These are phyloP conservation scores for Fusarium cyanostomum DNA, from an alignment of 2,329 filamentous ascomycete genomes.

Conservation along the genomic window DNA sequence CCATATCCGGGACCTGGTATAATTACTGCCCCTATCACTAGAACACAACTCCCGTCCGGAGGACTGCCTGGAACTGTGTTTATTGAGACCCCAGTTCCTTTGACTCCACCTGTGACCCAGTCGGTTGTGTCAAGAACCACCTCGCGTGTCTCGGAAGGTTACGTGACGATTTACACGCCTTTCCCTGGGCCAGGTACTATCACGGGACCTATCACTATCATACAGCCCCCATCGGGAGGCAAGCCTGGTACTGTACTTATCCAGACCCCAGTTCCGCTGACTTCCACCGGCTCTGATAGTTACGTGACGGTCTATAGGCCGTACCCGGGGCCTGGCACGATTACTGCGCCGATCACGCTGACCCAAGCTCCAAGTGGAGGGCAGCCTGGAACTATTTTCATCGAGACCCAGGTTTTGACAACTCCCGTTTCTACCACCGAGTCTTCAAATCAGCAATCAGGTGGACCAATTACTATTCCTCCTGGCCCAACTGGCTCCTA, in stretches of 20 bases:
- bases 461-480: slow-evolving; percentile 17
- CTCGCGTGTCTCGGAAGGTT: slow-evolving; percentile 5
- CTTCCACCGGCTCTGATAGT: slow-evolving; percentile 7
- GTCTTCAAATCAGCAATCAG: neutral
- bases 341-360: slow-evolving; percentile 29
- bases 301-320: slow-evolving; percentile 32
- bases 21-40: slow-evolving; percentile 26
- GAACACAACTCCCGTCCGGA: slow-evolving; percentile 15
- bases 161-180: slow-evolving; percentile 30
- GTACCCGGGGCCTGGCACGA: slow-evolving; percentile 26
- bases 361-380: slow-evolving; percentile 27
- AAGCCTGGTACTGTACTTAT: slow-evolving; percentile 29
- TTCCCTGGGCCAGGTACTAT: slow-evolving; percentile 26
- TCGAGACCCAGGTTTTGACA: slow-evolving; percentile 21
- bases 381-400: slow-evolving; percentile 30
- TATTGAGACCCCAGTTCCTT: slow-evolving; percentile 21
- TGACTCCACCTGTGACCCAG: neutral
- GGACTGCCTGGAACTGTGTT: slow-evolving; percentile 27
- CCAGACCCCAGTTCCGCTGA: slow-evolving; percentile 24
- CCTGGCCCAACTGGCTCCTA: slow-evolving; percentile 24
- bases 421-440: neutral
- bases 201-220: slow-evolving; percentile 23
- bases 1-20: slow-evolving; percentile 17
- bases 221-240: slow-evolving; percentile 14
- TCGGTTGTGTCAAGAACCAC: slow-evolving; percentile 1